These are phyloP conservation scores for Lactifluus volemus DNA, from an alignment of 768 basidiomycete species.

Conservation along the genomic window DNA sequence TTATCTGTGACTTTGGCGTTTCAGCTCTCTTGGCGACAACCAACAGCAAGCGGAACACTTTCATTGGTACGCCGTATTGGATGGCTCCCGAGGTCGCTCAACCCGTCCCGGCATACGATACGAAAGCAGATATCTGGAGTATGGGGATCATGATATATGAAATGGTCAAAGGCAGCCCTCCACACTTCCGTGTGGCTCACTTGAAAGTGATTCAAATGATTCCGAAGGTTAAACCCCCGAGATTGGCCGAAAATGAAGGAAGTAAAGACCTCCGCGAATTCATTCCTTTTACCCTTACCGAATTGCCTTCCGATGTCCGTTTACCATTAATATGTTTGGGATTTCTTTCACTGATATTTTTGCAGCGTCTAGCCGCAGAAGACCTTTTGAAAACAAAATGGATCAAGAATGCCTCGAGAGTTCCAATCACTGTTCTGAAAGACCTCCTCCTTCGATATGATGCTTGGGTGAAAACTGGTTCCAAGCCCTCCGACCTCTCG, in stretches of 20 bases:
- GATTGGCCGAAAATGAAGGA: conserved; percentile 68
- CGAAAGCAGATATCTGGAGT: conserved; percentile 98
- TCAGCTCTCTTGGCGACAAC: conserved; percentile 81
- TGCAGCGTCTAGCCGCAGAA: conserved; percentile 79
- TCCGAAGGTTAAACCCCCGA: conserved; percentile 74
- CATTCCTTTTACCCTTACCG: conserved; percentile 70
- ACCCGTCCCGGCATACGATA: conserved; percentile 82
- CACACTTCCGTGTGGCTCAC: conserved; percentile 75
- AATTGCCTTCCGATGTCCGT: conserved; percentile 69
- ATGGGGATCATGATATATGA: conserved; percentile 94
- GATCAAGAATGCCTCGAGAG: conserved; percentile 72
- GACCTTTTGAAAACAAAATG: conserved; percentile 83
- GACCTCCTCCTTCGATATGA: conserved; percentile 79
- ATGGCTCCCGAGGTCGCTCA: conserved; percentile 99
- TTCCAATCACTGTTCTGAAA: conserved; percentile 56
- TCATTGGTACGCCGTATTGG: conserved; percentile 98
- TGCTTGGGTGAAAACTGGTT: conserved; percentile 48
- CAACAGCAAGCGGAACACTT: conserved; percentile 88
- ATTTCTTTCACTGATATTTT: not conserved
- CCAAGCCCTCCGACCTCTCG: conserved; percentile 32
- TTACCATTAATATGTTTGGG: not conserved
- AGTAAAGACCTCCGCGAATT: conserved; percentile 86
- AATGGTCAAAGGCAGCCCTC: conserved; percentile 94
- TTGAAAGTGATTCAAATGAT: conserved; percentile 86
- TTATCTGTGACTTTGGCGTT: conserved; percentile 98